Base-by-base conservation (phyloP, 2,329 filamentous ascomycete species). In the Calonectria honghensis region DNA sequence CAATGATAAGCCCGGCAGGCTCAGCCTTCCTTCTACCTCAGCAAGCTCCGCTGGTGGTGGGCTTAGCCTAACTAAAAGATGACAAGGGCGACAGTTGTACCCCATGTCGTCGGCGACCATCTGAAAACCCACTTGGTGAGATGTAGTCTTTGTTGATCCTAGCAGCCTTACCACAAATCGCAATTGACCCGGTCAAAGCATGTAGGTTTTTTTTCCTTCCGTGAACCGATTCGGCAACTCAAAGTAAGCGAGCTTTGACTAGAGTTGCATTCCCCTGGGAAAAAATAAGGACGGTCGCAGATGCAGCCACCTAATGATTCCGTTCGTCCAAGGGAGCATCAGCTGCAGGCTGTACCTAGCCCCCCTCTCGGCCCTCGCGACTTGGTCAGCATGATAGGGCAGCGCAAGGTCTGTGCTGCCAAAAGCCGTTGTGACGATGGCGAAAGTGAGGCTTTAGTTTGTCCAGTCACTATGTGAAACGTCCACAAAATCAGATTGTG, bases 51-150 rank as follows among this genome's bases (percentile, higher is more conserved):
- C 35, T 6, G 18, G 7, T 29, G 59, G 57, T 24, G 57, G 57
- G 48, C 39, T 48, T 20, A 24, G 57, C 35, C 41, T 41, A 51
- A 41, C 37, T 54, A 54, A 59, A 63, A 45, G 39, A 41, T 57
- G 48, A 35, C 54, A 31, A 48, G 57, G 57, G 57, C 39, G 41
- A 63, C 37, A 41, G 57, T 41, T 37, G n/a, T 13, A 37, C 20
- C n/a, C 37, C 39, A 48, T 61, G 52, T 51, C 1, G 51, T 64
- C 41, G 68, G 59, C 48, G 57, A 70, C 68, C 20, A 35, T 64
- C 35, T 57, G 31, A 52, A 67, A 72, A 39, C 41, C 63, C 70
- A 63, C 70, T 59, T 59, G 13, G 51, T 68, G 31, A 29, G 32
- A 63, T 52, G 64, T 32, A 45, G 32, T 37, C 35, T 41, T 24